Evolutionary conservation across 2,329 filamentous ascomycete species (phyloP), one percentile per base, ranked within the genome.

Genomic region (Beauveria sp.): DNA sequence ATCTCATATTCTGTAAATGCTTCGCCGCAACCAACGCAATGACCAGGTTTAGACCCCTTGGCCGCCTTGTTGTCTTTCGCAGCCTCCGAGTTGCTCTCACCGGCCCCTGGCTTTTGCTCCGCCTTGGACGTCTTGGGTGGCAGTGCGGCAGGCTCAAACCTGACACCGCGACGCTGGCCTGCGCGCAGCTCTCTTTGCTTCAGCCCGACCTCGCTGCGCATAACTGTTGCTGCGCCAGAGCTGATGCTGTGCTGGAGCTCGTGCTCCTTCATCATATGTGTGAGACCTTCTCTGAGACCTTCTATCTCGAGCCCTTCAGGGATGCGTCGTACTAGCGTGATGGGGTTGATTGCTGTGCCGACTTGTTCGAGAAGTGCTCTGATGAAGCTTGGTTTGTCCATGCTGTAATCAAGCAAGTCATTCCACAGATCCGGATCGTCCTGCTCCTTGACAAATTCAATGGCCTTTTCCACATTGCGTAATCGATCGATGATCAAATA

Each of bases 321-420:
- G 30, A 99, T 99, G 5, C 92, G 85, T 16, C 90, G 83, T 6
- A 99, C 91, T 3, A 99, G 84, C 18, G 88, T 89, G 64, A 97
- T 93, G 0, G 94, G 94, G 69, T 97, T 88, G 69, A 99, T 94
- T 1, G 91, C 86, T 1, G 92, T 97, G 41, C 94, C 94, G 1
- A 96, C 93, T 75, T 97, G 91, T 69, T 96, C 91, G 0, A 99
- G 84, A 3, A 99, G 79, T 0, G 90, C 92, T 14, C 91, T 88
- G 66, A 99, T 97, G 75, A 99, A 99, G 46, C 85, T 85, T 1
- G 94, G 94, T 70, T 97, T 96, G 75, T 97, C 92, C 94, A 99
- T 97, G 63, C 90, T 93, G 73, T 97, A 97, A 67, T 93, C 86
- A 6, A 99, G 83, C 8, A 99, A 80, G 69, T 97, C 92, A 65